A percentile compares a stretch with the other conserved stretches of the same genome.
Evolutionary conservation across 225 moss, liverwort and hornwort genomes (phyloP).

Genomic region (Sphagnum tenellum): DNA sequence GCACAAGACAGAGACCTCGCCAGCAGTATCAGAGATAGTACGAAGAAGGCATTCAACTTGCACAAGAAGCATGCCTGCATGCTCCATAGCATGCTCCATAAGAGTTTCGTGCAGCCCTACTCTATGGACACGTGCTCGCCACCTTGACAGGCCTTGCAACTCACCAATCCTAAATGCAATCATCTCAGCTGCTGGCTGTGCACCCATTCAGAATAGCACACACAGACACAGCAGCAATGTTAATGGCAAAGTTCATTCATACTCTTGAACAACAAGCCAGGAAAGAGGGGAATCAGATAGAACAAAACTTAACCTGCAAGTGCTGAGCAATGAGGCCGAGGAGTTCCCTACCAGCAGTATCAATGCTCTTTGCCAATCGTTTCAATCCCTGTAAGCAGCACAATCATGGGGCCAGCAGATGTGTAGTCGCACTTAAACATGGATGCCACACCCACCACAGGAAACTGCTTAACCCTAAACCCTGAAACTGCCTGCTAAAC

Average conservation of each 20-base stretch:
- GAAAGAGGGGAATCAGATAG: neutral
- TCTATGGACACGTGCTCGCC: conserved; percentile 65
- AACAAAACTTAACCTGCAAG: conserved; percentile 50
- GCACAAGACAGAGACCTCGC: conserved; percentile 37
- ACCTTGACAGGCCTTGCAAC: conserved; percentile 75
- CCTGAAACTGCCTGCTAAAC: no score
- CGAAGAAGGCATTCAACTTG: conserved; percentile 86
- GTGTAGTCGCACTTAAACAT: no score
- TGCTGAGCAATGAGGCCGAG: conserved; percentile 78
- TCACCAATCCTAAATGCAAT: conserved; percentile 89
- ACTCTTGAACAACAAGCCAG: no score
- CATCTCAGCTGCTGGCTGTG: conserved; percentile 92
- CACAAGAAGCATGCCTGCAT: conserved; percentile 85
- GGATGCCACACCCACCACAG: no score
- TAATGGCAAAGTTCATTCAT: no score
- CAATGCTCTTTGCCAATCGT: conserved; percentile 77
- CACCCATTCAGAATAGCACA: neutral
- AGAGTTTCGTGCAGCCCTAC: conserved; percentile 73
- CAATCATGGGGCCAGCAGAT: neutral
- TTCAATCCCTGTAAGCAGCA: conserved; percentile 60
- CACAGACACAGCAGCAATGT: no score
- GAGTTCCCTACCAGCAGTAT: conserved; percentile 76
- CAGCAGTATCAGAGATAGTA: conserved; percentile 71
- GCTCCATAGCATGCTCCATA: conserved; percentile 71
- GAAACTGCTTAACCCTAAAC: no score